Base-by-base conservation (phyloP, 257 asterid genomes). In the Petrea volubilis region DNA sequence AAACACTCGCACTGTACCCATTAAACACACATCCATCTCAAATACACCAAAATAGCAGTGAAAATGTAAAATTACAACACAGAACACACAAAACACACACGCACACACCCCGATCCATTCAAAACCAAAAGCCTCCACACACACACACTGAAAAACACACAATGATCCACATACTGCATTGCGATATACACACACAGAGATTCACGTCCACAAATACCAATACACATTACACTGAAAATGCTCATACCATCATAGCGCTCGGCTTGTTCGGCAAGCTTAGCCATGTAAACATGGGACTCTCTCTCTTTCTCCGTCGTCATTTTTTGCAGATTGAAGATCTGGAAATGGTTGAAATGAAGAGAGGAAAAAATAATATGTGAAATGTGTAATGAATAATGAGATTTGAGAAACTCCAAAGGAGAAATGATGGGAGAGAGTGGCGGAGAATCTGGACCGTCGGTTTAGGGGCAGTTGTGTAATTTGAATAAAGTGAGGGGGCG, bases 241-340 rank as follows among this genome's bases (percentile, higher is more conserved):
- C 4, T 7, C 67, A 55, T 75, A 89, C 96, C 96, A 29, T 89
- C 96, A 24, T 89, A 89, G 20, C 94, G 96, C 75, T 89, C 96
- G 47, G 95, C 95, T 71, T 88, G 95, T 68, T 88, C 95, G 2
- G 95, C 81, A 2, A 88, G 87, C 81, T 86, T 86, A 60, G 96
- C 96, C 86, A 79, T 49, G 91, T 89, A 89, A 29, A 87, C 91
- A 63, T 83, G 91, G 57, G 80, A 75, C 40, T 87, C 87, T 76
- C 96, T 85, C 80, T 85, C 96, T 67, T 78, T 83, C 64, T 83
- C 91, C 47, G 78, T 78, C 64, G 88, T 77, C 93, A 87, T 87
- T 68, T 57, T 60, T 6, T 20, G 68, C 55, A 52, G 70, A 64
- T 67, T 60, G 63, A 41, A 61, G 70, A 67, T 74, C 68, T 51